phyloP scores from a whole-genome alignment of 441 rosid genomes.

The Populus trichocarpa region DNA sequence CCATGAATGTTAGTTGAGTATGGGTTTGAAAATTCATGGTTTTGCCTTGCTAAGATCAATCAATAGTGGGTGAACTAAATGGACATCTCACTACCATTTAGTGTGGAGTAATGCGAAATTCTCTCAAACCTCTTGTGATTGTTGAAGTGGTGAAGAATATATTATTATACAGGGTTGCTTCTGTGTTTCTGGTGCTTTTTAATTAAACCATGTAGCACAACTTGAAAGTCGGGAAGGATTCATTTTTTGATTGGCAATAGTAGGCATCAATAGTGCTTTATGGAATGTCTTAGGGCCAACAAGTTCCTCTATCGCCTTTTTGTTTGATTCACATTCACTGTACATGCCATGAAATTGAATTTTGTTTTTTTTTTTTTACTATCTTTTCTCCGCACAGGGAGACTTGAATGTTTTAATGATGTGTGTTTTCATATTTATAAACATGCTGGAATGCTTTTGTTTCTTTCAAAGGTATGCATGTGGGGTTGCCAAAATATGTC shows the following conservation, averaged over 20 bases:
- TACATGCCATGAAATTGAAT: background rate
- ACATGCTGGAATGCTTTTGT: background rate
- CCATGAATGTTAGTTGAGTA: background rate
- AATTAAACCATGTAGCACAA: background rate
- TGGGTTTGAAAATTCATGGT: background rate
- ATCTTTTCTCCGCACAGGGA: background rate
- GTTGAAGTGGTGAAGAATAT: background rate
- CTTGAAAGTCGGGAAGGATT: background rate
- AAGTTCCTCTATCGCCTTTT: background rate
- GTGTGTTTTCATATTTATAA: background rate
- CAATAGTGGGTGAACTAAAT: background rate
- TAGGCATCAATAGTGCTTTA: background rate
- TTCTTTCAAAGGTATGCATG: slow-evolving; percentile 62
- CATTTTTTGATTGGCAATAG: background rate
- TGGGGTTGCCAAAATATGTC: slow-evolving; percentile 74
- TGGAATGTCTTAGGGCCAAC: background rate
- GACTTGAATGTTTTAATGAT: background rate
- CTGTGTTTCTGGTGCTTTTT: background rate
- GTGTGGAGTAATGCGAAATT: background rate
- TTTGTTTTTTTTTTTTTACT: background rate
- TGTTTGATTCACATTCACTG: background rate
- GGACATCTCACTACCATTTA: background rate
- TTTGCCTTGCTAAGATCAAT: background rate
- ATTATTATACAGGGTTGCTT: background rate
- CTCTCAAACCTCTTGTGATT: background rate